These are phyloP conservation scores for Fragaria ananassa DNA, from an alignment of 306 rosid genomes.

Conservation along the genomic window DNA sequence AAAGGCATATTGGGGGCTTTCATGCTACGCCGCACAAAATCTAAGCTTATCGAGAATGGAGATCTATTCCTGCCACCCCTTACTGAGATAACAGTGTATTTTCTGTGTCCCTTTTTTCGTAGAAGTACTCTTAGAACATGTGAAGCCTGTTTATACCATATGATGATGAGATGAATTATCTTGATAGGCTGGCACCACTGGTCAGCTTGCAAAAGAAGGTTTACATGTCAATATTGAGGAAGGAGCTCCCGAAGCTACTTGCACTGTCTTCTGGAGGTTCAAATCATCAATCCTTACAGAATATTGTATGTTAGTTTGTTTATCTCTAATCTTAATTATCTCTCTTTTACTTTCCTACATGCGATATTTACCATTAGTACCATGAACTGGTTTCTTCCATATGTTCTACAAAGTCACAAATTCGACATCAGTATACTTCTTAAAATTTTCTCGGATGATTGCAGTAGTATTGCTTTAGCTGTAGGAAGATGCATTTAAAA, in stretches of 20 bases:
- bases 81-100: constrained; percentile 81
- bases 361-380: not conserved
- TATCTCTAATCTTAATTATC: constrained; percentile 12
- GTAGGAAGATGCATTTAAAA: not conserved
- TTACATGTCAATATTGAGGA: constrained; percentile 79
- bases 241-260: constrained; percentile 77
- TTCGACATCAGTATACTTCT: not conserved
- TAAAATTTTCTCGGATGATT: not conserved
- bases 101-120: constrained; percentile 16
- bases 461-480: not conserved
- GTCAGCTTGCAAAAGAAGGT: constrained; percentile 78
- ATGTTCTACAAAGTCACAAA: not conserved
- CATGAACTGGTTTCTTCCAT: not conserved
- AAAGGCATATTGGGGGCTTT: constrained; percentile 69
- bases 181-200: constrained; percentile 69
- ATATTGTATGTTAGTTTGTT: constrained; percentile 54
- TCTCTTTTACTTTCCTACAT: not conserved
- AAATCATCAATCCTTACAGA: constrained; percentile 75
- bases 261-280: constrained; percentile 70
- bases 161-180: constrained; percentile 26
- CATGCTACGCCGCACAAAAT: constrained; percentile 87
- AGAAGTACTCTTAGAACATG: not conserved
- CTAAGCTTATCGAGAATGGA: constrained; percentile 72
- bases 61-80: constrained; percentile 76
- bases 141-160: not conserved